phyloP scores from a whole-genome alignment of 2,329 filamentous ascomycete species.

The Aspergillus vadensis region DNA sequence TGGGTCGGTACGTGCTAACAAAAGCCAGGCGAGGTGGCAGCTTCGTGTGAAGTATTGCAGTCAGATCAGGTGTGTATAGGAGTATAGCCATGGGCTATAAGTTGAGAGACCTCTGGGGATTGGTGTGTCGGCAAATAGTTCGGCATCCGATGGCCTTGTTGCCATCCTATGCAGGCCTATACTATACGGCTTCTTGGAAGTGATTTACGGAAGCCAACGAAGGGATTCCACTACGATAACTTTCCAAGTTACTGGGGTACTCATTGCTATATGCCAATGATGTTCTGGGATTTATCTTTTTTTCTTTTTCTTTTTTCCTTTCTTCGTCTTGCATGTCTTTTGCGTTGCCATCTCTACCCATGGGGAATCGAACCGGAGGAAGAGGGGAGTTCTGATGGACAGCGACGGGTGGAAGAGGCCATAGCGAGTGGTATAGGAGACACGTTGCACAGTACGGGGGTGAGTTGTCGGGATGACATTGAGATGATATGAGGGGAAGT shows the following conservation, averaged over 20 bases:
- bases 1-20: constrained; percentile 1
- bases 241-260: constrained; percentile 6
- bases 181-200: constrained; percentile 13
- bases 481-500: neutral
- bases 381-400: neutral
- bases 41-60: constrained; percentile 7
- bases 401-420: neutral
- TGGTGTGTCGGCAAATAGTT: constrained; percentile 4
- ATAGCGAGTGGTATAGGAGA: neutral
- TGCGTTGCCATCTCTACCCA: constrained; percentile 7
- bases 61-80: constrained; percentile 11
- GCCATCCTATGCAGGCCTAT: constrained; percentile 7
- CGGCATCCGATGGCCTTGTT: neutral
- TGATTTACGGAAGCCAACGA: constrained; percentile 10
- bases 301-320: constrained; percentile 17
- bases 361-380: neutral
- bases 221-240: constrained; percentile 4
- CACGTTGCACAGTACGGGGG: neutral
- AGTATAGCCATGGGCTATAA: constrained; percentile 4
- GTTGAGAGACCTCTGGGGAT: constrained; percentile 10
- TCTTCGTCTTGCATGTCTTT: constrained; percentile 16
- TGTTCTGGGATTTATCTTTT: constrained; percentile 17
- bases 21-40: constrained; percentile 9
- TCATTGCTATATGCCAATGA: constrained; percentile 5
- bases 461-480: neutral